These are phyloP conservation scores for Isatis lusitanica DNA, from an alignment of 441 rosid species.

Conservation along the genomic window DNA sequence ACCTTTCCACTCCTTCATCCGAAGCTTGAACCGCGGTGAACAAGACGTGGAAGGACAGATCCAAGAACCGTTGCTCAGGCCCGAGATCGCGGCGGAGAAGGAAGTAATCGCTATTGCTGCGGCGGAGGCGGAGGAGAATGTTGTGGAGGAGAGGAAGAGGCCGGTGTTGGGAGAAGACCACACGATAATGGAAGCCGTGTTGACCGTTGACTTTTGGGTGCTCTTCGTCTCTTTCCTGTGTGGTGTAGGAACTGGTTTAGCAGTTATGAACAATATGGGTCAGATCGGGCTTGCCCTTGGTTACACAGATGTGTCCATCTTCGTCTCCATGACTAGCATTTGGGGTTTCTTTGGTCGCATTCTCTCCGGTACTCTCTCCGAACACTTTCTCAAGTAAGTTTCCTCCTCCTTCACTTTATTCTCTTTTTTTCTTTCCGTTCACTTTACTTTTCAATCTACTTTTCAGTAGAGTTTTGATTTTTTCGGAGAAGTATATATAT, in stretches of 20 bases:
- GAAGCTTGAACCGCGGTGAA: slow-evolving; percentile 18
- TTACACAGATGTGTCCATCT: slow-evolving; percentile 75
- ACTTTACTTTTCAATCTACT: not conserved
- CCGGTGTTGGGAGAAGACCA: slow-evolving; percentile 87
- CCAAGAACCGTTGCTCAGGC: slow-evolving; percentile 45
- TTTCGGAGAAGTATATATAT: not conserved
- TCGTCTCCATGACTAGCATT: slow-evolving; percentile 78
- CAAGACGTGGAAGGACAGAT: slow-evolving; percentile 45
- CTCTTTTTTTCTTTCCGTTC: not conserved
- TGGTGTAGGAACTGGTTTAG: slow-evolving; percentile 90
- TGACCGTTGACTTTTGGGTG: slow-evolving; percentile 79
- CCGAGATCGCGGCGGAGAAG: slow-evolving; percentile 17
- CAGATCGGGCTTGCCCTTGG: slow-evolving; percentile 91
- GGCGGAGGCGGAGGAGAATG: slow-evolving; percentile 15
- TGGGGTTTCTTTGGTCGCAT: slow-evolving; percentile 95
- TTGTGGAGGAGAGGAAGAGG: slow-evolving; percentile 34
- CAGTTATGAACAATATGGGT: slow-evolving; percentile 89
- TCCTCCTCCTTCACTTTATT: not conserved
- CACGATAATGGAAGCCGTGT: slow-evolving; percentile 61
- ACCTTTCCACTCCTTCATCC: slow-evolving; percentile 38
- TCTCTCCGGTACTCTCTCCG: slow-evolving; percentile 75
- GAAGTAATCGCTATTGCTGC: not conserved
- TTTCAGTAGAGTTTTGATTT: not conserved
- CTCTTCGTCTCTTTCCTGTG: slow-evolving; percentile 76
- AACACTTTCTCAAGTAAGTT: slow-evolving; percentile 76